A percentile compares a stretch with the other conserved stretches of the same genome.
Evolutionary conservation across 2,329 filamentous ascomycete genomes (phyloP).

Genomic region (Aspergillus awamori): DNA sequence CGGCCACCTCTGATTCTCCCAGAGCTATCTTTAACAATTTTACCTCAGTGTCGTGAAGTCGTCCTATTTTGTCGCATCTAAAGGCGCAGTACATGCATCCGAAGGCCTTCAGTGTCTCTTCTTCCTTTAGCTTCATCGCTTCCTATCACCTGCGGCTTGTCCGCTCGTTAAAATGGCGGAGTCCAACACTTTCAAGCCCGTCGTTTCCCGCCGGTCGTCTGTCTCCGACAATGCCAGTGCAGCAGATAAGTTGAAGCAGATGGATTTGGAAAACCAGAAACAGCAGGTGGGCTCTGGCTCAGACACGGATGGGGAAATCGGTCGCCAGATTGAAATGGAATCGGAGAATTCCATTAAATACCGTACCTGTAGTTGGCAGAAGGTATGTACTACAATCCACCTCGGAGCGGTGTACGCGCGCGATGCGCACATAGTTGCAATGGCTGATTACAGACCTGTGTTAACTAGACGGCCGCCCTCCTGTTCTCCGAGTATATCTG

Average conservation of each 20-base stretch:
- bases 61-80: not conserved
- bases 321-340: constrained; percentile 75
- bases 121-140: constrained; percentile 30
- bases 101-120: constrained; percentile 27
- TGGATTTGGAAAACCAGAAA: constrained; percentile 33
- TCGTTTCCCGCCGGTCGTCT: constrained; percentile 23
- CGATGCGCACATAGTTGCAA: not conserved
- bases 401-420: not conserved
- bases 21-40: not conserved
- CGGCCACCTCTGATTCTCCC: not conserved
- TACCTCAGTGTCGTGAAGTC: not conserved
- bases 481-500: constrained; percentile 97
- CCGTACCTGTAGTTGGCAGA: constrained; percentile 90
- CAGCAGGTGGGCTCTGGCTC: constrained; percentile 30
- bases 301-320: constrained; percentile 51
- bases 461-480: constrained; percentile 73
- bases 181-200: constrained; percentile 28
- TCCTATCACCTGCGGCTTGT: constrained; percentile 39
- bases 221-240: constrained; percentile 27
- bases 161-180: constrained; percentile 45
- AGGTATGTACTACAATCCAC: constrained; percentile 53
- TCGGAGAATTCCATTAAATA: constrained; percentile 82
- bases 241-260: constrained; percentile 31
- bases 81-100: constrained; percentile 39
- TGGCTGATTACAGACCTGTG: constrained; percentile 6